Evolutionary conservation across 768 basidiomycete species (phyloP).

Genomic region (Trametes villosa): DNA sequence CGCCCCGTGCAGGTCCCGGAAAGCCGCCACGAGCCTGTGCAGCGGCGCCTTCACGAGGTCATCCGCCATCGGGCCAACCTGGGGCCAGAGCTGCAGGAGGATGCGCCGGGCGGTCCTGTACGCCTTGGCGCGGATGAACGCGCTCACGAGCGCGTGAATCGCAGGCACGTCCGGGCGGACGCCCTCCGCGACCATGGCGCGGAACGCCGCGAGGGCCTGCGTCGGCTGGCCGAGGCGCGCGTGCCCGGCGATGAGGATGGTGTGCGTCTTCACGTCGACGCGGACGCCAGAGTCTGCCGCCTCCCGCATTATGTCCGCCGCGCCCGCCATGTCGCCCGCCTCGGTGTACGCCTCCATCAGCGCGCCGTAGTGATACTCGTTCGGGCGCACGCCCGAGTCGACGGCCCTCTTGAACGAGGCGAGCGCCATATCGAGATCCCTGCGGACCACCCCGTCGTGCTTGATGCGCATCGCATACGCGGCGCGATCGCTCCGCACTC

Average conservation of each 20-base stretch:
- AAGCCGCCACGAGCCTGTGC: conserved; percentile 47
- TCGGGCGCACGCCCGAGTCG: conserved; percentile 70
- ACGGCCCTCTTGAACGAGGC: conserved; percentile 60
- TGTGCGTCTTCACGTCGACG: conserved; percentile 72
- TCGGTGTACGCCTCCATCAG: conserved; percentile 76
- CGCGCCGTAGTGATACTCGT: conserved; percentile 71
- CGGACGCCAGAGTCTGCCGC: conserved; percentile 53
- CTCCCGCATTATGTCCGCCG: conserved; percentile 58
- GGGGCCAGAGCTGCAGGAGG: conserved; percentile 66
- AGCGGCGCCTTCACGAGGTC: conserved; percentile 50
- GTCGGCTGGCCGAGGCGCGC: conserved; percentile 61
- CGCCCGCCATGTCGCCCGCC: conserved; percentile 61
- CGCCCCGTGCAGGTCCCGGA: conserved; percentile 37
- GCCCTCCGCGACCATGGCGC: conserved; percentile 62
- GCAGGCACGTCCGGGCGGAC: conserved; percentile 71
- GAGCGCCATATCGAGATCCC: conserved; percentile 38
- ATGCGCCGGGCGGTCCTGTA: conserved; percentile 54
- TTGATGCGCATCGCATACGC: conserved; percentile 66
- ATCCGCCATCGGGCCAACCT: conserved; percentile 62
- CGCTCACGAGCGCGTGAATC: conserved; percentile 72
- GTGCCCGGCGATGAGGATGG: conserved; percentile 74
- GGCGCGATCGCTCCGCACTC: conserved; percentile 57
- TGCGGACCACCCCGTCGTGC: conserved; percentile 58
- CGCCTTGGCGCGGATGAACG: conserved; percentile 62
- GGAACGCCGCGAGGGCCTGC: conserved; percentile 58